Conservation (phyloP, 2,329 filamentous ascomycete genomes). For the Penicillium digitatum region DNA sequence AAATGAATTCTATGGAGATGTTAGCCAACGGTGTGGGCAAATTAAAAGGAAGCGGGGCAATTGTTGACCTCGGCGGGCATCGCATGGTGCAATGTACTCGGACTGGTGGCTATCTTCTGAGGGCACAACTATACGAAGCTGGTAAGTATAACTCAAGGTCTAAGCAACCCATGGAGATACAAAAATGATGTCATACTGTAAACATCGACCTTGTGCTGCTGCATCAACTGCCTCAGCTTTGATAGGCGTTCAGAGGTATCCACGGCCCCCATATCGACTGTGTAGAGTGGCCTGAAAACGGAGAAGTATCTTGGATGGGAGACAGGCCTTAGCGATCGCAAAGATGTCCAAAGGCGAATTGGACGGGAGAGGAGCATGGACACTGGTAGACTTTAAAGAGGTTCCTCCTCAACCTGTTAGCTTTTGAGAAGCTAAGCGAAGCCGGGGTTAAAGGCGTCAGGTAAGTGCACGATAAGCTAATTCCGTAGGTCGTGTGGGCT, state of each 20-base stretch:
- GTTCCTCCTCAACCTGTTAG: background rate
- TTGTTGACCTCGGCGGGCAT: constrained; percentile 68
- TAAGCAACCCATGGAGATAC: background rate
- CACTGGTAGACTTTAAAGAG: background rate
- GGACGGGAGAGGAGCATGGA: constrained; percentile 37
- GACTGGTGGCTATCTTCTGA: constrained; percentile 97
- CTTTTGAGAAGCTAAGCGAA: background rate
- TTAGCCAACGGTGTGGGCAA: constrained; percentile 14
- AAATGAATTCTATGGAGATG: constrained; percentile 65
- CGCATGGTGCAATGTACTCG: constrained; percentile 96
- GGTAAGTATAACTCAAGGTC: constrained; percentile 31
- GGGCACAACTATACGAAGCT: constrained; percentile 66
- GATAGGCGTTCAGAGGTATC: constrained; percentile 73
- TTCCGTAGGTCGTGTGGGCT: constrained; percentile 11
- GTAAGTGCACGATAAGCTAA: constrained; percentile 18
- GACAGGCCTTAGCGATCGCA: constrained; percentile 28
- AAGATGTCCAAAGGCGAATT: constrained; percentile 30
- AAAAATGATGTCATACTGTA: constrained; percentile 63
- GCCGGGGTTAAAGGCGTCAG: background rate
- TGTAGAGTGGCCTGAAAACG: constrained; percentile 32
- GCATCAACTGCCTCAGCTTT: constrained; percentile 80
- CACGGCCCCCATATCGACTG: constrained; percentile 68
- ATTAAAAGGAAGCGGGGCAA: constrained; percentile 4
- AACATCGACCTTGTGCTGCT: constrained; percentile 77
- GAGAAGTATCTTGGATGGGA: constrained; percentile 39